A percentile compares a stretch with the other conserved stretches of the same genome.
Conservation (phyloP, 129 eudicot species). For the Tanacetum coccineum region DNA sequence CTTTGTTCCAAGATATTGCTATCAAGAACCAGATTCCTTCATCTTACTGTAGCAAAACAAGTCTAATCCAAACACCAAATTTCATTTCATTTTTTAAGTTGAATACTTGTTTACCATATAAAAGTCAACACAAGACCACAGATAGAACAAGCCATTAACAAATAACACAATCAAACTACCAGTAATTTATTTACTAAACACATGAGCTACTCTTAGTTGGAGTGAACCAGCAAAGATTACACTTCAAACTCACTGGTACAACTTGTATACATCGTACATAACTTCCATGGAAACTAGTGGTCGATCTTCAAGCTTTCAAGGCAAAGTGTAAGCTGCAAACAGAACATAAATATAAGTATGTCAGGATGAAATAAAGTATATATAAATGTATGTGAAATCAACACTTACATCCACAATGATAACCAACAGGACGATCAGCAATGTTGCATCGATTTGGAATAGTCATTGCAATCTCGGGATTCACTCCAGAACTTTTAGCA, state of each 20-base stretch:
- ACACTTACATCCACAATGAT: constrained; percentile 73
- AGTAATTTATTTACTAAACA: constrained; percentile 35
- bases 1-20: constrained; percentile 20
- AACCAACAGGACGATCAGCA: constrained; percentile 80
- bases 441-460: constrained; percentile 93
- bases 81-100: constrained; percentile 18
- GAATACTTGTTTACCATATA: constrained; percentile 22
- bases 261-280: constrained; percentile 15
- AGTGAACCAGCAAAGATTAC: constrained; percentile 19
- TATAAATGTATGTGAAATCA: not conserved
- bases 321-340: constrained; percentile 89
- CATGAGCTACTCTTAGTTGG: constrained; percentile 26
- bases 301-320: constrained; percentile 40
- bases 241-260: constrained; percentile 31
- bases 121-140: constrained; percentile 30
- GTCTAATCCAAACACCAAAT: constrained; percentile 22
- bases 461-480: constrained; percentile 59
- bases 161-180: constrained; percentile 25
- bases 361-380: not conserved
- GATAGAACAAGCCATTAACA: constrained; percentile 14
- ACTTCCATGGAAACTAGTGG: constrained; percentile 15
- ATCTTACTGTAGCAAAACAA: constrained; percentile 18
- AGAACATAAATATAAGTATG: constrained; percentile 15
- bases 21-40: constrained; percentile 36
- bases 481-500: constrained; percentile 64